These are phyloP conservation scores for Dillenia suffruticosa DNA, from an alignment of 164 flowering plant species.

Conservation along the genomic window DNA sequence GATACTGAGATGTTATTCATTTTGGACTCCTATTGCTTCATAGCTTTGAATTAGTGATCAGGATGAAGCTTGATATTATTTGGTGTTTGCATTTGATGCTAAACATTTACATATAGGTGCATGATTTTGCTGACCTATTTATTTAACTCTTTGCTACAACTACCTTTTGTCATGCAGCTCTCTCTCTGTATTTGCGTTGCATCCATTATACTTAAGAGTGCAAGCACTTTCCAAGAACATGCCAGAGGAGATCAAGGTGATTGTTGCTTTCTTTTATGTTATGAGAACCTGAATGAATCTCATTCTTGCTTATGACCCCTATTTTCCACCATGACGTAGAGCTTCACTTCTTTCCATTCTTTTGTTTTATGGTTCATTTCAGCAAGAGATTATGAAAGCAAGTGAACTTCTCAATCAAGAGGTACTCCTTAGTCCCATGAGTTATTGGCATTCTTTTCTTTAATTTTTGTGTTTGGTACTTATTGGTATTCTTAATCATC, in stretches of 20 bases:
- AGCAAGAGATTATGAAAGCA: slow-evolving; percentile 78
- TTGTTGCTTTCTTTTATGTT: slow-evolving; percentile 5
- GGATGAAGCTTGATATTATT: too few species aligned
- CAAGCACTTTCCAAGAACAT: slow-evolving; percentile 75
- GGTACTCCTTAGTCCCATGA: slow-evolving; percentile 28
- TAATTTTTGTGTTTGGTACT: too few species aligned
- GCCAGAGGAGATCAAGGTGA: slow-evolving; percentile 74
- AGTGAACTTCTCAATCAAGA: slow-evolving; percentile 52
- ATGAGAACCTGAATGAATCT: not conserved
- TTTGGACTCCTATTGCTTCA: too few species aligned
- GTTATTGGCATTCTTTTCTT: too few species aligned
- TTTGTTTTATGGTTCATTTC: slow-evolving; percentile 15
- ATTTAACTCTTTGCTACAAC: not conserved
- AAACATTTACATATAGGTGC: too few species aligned
- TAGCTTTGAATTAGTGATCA: too few species aligned
- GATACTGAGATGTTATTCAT: too few species aligned
- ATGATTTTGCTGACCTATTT: too few species aligned
- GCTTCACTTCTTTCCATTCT: slow-evolving; percentile 5
- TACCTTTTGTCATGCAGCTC: slow-evolving; percentile 55
- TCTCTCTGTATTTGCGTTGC: slow-evolving; percentile 92
- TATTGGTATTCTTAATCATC: too few species aligned
- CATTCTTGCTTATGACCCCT: not conserved
- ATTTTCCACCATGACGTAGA: not conserved
- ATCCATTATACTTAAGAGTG: slow-evolving; percentile 86
- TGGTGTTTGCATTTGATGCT: too few species aligned